Evolutionary conservation across 805 yeast genomes (phyloP).

Genomic region (Zygosaccharomyces bisporus): DNA sequence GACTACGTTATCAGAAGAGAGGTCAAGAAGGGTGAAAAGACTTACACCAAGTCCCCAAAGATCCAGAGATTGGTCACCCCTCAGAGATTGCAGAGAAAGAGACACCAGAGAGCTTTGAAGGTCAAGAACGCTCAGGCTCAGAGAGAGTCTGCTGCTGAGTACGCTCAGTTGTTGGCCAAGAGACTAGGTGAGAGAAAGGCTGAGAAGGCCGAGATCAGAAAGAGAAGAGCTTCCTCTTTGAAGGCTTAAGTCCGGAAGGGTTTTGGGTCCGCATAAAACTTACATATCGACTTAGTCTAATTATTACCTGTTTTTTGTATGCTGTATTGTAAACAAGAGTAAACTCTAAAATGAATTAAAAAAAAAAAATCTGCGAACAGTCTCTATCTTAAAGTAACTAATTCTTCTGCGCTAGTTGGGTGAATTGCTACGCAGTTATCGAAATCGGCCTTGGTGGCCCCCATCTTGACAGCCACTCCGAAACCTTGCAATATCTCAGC

Average conservation of each 20-base stretch:
- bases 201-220: conserved; percentile 96
- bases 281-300: conserved; percentile 19
- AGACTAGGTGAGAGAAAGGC: conserved; percentile 98
- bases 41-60: conserved; percentile 99
- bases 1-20: conserved; percentile 97
- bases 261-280: conserved; percentile 17
- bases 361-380: background rate
- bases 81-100: conserved; percentile 98
- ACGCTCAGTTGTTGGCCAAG: conserved; percentile 97
- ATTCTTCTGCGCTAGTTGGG: conserved; percentile 97
- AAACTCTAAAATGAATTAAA: conserved; percentile 4
- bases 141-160: conserved; percentile 99
- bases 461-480: conserved; percentile 98
- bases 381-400: conserved; percentile 60
- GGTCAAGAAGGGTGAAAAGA: conserved; percentile 95
- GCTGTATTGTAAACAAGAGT: conserved; percentile 21
- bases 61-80: conserved; percentile 99
- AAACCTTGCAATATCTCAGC: conserved; percentile 97
- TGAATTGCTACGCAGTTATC: conserved; percentile 97
- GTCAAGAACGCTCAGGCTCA: conserved; percentile 96
- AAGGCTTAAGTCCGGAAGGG: conserved; percentile 57
- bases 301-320: conserved; percentile 18
- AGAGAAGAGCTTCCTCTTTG: conserved; percentile 99
- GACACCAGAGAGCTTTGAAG: conserved; percentile 91
- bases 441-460: conserved; percentile 95